Conservation (phyloP, 768 basidiomycete species). For the Floccularia luteovirens region DNA sequence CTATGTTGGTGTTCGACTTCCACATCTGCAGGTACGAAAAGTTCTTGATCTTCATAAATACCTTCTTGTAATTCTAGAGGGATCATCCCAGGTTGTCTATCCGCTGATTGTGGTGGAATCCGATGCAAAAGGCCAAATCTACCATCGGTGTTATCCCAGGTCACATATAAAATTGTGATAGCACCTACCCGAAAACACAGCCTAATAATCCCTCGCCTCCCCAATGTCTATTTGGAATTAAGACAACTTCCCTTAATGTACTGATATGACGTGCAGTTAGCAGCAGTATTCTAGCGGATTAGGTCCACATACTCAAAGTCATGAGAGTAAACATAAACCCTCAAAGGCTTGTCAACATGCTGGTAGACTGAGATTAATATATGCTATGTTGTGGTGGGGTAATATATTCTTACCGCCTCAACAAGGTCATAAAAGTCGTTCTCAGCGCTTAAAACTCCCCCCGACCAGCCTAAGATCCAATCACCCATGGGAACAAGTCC, state of each 20-base stretch:
- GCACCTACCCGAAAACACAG: slow-evolving; percentile 86
- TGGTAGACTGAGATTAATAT: slow-evolving; percentile 16
- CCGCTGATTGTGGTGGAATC: slow-evolving; percentile 72
- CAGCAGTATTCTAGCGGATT: slow-evolving; percentile 1
- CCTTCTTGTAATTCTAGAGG: slow-evolving; percentile 47
- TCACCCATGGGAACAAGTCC: slow-evolving; percentile 89
- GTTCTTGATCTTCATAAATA: slow-evolving; percentile 48
- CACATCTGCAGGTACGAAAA: slow-evolving; percentile 70
- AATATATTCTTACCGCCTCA: slow-evolving; percentile 60
- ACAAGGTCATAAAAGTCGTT: slow-evolving; percentile 96
- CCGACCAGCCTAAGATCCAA: slow-evolving; percentile 79
- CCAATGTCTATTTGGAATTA: slow-evolving; percentile 96
- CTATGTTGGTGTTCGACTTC: slow-evolving; percentile 18
- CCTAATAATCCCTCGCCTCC: slow-evolving; percentile 94
- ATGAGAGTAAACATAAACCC: slow-evolving; percentile 94
- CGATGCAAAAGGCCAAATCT: slow-evolving; percentile 92
- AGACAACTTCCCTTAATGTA: slow-evolving; percentile 85
- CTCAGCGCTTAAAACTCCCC: slow-evolving; percentile 85
- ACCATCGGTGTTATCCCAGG: slow-evolving; percentile 2
- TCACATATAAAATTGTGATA: too few relatives aligned
- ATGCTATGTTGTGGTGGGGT: not conserved
- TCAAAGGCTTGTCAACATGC: slow-evolving; percentile 91
- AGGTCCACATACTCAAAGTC: slow-evolving; percentile 81
- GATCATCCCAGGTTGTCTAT: slow-evolving; percentile 47
- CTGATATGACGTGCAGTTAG: slow-evolving; percentile 29